Base-by-base conservation (phyloP, 192 early-diverging fungal species). In the Obelidium mucronatum region DNA sequence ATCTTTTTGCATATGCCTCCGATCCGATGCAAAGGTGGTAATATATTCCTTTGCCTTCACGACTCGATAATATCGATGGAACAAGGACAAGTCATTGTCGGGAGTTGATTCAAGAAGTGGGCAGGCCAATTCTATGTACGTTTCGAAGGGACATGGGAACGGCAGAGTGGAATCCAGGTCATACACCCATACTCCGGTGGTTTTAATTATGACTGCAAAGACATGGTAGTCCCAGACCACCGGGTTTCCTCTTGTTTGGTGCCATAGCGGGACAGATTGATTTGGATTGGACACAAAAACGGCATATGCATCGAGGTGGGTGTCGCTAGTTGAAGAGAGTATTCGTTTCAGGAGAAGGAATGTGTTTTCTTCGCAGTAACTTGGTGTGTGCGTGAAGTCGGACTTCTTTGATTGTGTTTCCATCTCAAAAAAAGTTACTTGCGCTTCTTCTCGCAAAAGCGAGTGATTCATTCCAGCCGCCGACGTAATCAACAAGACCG, bases 151-250 rank as follows among this genome's bases (percentile, higher is more conserved):
- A 11, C 40, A 30, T 44, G 66, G 66, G 30, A 67, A 67, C 1
- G 66, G 66, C 40, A 67, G 66, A 0, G 66, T 67, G n/a, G 66
- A 67, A 30, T 67, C 66, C 42, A 67, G 30, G 40, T 67, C 66
- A 5, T 40, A 39, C 66, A 67, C 66, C 11, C 40, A 30, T 5
- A 26, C 6, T 17, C 36, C 15, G 13, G 17, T 24, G 1, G 42
- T 6, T 1, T 28, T 22, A 4, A 3, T 11, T 6, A 33, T 33
- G 26, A 67, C 15, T 17, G 66, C 66, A 67, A 67, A 51, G 30
- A 67, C 66, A 30, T 67, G 66, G 66, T 67, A 67, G 66, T 67
- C 66, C 66, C 66, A 67, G n/a, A 67, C 66, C 40, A 67, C 66
- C 1, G 66, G 66, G 40, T 67, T 51, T 26, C 66, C 66, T 28